Conservation (phyloP, 2,329 filamentous ascomycete species). For the Sporothrix humicola region DNA sequence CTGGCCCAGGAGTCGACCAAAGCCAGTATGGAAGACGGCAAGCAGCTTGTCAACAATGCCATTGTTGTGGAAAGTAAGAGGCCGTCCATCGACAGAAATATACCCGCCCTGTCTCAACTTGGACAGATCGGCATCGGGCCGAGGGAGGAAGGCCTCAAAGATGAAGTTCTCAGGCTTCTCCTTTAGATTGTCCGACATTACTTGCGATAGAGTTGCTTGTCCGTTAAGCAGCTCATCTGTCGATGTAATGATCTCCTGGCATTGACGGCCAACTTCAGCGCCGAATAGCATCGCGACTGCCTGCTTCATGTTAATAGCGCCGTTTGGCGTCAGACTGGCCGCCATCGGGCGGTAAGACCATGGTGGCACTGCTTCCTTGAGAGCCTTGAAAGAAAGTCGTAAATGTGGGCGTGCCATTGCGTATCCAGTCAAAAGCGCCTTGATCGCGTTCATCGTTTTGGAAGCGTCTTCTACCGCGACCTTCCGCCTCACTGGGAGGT, state of each 20-base stretch:
- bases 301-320: constrained; percentile 55
- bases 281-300: constrained; percentile 68
- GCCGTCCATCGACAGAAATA: constrained; percentile 71
- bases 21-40: constrained; percentile 56
- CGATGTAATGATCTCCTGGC: constrained; percentile 28
- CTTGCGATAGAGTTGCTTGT: constrained; percentile 24
- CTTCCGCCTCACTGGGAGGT: constrained; percentile 68
- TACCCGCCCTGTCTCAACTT: constrained; percentile 61
- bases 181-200: constrained; percentile 26
- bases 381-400: constrained; percentile 64
- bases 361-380: constrained; percentile 57
- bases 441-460: constrained; percentile 64
- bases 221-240: not conserved
- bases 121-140: constrained; percentile 51
- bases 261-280: constrained; percentile 42
- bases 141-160: constrained; percentile 65
- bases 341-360: constrained; percentile 64
- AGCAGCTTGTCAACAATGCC: constrained; percentile 66
- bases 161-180: constrained; percentile 44
- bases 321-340: too few relatives aligned
- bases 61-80: constrained; percentile 59
- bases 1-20: constrained; percentile 47
- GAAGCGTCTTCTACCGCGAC: constrained; percentile 61
- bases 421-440: constrained; percentile 66
- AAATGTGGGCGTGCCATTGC: constrained; percentile 69